Evolutionary conservation across 371 early-diverging fungal genomes (phyloP).

Genomic region (Choanephora cucurbitarum): DNA sequence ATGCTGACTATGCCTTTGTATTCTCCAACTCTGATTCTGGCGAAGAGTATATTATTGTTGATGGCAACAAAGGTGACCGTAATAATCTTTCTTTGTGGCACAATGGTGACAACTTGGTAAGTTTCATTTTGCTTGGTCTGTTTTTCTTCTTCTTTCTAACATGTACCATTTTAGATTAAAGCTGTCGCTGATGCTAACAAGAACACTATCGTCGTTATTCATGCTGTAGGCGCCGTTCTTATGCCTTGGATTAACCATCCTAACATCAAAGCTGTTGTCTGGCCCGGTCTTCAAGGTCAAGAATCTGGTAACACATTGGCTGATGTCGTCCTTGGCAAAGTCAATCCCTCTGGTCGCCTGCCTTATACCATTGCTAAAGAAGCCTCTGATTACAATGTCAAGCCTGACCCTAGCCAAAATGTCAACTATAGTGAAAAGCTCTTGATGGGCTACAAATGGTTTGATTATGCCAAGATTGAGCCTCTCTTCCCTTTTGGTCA

Average conservation of each 20-base stretch:
- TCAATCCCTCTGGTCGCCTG: conserved; percentile 63
- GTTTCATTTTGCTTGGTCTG: neutral
- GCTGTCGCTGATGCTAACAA: conserved; percentile 53
- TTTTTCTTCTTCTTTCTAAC: neutral
- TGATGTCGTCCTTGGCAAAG: conserved; percentile 59
- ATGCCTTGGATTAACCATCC: conserved; percentile 63
- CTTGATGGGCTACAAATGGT: conserved; percentile 58
- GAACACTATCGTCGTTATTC: conserved; percentile 62
- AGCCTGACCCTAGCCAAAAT: neutral
- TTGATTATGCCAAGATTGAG: conserved; percentile 45
- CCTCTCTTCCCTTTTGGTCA: conserved; percentile 62
- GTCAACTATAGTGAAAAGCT: conserved; percentile 55
- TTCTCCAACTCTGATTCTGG: conserved; percentile 62
- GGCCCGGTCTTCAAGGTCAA: conserved; percentile 56
- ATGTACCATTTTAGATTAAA: conserved; percentile 40
- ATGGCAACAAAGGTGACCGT: conserved; percentile 57
- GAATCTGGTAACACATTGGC: conserved; percentile 65
- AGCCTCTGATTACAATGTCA: conserved; percentile 37
- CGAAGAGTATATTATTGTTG: conserved; percentile 47
- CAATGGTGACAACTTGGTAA: conserved; percentile 59
- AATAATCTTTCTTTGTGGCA: conserved; percentile 60
- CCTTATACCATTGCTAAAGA: conserved; percentile 59
- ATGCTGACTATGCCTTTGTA: conserved; percentile 57
- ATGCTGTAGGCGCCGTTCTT: conserved; percentile 59
- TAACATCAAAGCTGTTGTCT: conserved; percentile 56